phyloP scores from a whole-genome alignment of 306 rosid species.

The Trifolium repens region DNA sequence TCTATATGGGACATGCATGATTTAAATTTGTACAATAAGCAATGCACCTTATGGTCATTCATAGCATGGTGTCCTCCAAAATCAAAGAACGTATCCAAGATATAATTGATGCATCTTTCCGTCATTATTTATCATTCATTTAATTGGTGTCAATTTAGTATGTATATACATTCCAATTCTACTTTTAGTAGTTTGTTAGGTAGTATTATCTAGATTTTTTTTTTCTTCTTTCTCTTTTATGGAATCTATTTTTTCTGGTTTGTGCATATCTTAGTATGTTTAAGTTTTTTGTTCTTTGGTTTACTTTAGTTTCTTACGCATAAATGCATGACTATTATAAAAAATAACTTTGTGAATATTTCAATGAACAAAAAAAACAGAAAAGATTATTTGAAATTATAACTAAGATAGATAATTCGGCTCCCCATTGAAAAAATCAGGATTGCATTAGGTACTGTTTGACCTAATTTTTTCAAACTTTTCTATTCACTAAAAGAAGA shows the following conservation, averaged over 20 bases:
- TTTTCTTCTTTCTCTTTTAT: not conserved
- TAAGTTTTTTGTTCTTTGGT: not conserved
- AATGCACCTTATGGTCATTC: constrained; percentile 14
- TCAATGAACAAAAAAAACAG: too few species aligned
- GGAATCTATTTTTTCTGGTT: not conserved
- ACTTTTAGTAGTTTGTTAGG: not conserved
- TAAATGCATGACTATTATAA: too few species aligned
- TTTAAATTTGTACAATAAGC: constrained; percentile 1
- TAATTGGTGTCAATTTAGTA: not conserved
- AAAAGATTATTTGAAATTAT: too few species aligned
- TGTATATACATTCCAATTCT: not conserved
- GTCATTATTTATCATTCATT: not conserved
- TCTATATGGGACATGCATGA: constrained; percentile 21
- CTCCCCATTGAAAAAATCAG: too few species aligned
- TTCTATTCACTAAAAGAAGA: too few species aligned
- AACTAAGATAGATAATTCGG: too few species aligned
- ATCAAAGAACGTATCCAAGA: constrained; percentile 6
- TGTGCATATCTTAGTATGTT: not conserved
- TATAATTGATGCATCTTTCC: not conserved
- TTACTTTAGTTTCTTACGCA: too few species aligned
- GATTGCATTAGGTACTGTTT: too few species aligned
- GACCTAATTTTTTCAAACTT: too few species aligned
- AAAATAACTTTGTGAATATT: too few species aligned
- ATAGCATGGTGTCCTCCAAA: constrained; percentile 31
- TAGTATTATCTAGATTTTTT: not conserved